A percentile compares a stretch with the other conserved stretches of the same genome.
Conservation (phyloP, 108 stramenopile species). For the Fistulifera pelliculosa region DNA sequence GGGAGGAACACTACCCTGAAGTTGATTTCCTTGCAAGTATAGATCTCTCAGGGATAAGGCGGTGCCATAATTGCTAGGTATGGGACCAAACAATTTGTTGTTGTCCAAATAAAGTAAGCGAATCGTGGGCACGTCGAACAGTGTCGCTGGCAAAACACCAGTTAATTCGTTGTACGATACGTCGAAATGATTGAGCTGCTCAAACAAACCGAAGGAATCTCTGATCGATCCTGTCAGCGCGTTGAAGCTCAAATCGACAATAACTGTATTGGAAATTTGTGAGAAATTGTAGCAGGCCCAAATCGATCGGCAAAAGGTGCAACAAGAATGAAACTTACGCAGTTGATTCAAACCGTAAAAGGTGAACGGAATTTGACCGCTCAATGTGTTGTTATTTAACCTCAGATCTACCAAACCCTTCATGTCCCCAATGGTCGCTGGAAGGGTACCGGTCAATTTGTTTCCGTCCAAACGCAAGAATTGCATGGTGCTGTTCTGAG, state of each 20-base stretch:
- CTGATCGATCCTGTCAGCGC: conserved; percentile 54
- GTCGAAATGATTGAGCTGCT: conserved; percentile 51
- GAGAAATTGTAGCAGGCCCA: conserved; percentile 37
- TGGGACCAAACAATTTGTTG: conserved; percentile 64
- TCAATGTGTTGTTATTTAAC: conserved; percentile 24
- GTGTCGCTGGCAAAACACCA: conserved; percentile 52
- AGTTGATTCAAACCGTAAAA: conserved; percentile 31
- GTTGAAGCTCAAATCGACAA: conserved; percentile 51
- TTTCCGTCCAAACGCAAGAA: conserved; percentile 27
- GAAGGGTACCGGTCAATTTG: conserved; percentile 17
- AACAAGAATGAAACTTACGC: conserved; percentile 33
- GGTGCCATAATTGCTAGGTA: conserved; percentile 33
- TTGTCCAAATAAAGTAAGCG: conserved; percentile 56
- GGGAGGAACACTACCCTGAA: conserved; percentile 43
- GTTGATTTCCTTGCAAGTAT: conserved; percentile 43
- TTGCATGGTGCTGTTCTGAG: not conserved
- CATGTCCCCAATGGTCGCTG: conserved; percentile 18
- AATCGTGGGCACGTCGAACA: conserved; percentile 54
- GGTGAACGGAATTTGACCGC: conserved; percentile 43
- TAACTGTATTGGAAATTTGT: conserved; percentile 12
- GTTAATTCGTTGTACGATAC: conserved; percentile 47
- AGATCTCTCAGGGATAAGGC: conserved; percentile 32
- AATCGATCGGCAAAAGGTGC: conserved; percentile 48
- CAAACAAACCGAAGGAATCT: conserved; percentile 36
- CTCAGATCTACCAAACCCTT: conserved; percentile 19